These are phyloP conservation scores for Xylaria acuta DNA, from an alignment of 495 filamentous ascomycete species.

Conservation along the genomic window DNA sequence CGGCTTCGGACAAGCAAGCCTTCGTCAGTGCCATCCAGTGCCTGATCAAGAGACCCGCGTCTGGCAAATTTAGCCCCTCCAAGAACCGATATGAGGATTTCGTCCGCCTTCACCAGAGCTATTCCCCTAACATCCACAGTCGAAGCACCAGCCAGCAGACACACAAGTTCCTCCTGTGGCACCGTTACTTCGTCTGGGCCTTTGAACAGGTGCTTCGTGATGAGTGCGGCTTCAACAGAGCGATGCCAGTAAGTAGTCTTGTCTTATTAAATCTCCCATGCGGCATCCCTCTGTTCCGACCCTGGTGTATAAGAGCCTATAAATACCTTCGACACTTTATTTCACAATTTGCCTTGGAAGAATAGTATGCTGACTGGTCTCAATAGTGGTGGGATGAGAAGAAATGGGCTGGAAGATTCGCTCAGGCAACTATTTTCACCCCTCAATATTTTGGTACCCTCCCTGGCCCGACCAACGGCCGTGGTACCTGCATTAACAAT, in stretches of 20 bases:
- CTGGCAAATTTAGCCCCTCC: slow-evolving; percentile 54
- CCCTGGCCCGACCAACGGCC: slow-evolving; percentile 38
- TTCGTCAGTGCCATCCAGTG: slow-evolving; percentile 65
- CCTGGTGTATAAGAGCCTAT: background rate
- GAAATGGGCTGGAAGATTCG: slow-evolving; percentile 45
- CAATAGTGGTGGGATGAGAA: slow-evolving; percentile 51
- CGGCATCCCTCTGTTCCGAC: background rate
- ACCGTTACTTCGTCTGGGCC: slow-evolving; percentile 66
- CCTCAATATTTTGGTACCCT: slow-evolving; percentile 40
- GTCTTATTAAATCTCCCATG: background rate
- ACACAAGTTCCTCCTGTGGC: slow-evolving; percentile 71
- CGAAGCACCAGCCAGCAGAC: slow-evolving; percentile 51
- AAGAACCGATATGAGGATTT: slow-evolving; percentile 70
- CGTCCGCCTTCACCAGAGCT: slow-evolving; percentile 68
- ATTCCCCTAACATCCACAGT: slow-evolving; percentile 65
- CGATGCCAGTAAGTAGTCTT: slow-evolving; percentile 31
- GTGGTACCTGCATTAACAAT: slow-evolving; percentile 37
- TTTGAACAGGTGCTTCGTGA: slow-evolving; percentile 67
- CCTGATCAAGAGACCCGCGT: slow-evolving; percentile 53
- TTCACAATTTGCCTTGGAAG: background rate
- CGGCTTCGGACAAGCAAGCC: slow-evolving; percentile 41
- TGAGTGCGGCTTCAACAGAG: slow-evolving; percentile 68
- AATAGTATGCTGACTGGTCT: background rate
- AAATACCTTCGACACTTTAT: background rate
- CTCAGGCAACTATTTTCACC: slow-evolving; percentile 45